Base-by-base conservation (phyloP, 1,139 yeast species). In the Yamadazyma aaseri region DNA sequence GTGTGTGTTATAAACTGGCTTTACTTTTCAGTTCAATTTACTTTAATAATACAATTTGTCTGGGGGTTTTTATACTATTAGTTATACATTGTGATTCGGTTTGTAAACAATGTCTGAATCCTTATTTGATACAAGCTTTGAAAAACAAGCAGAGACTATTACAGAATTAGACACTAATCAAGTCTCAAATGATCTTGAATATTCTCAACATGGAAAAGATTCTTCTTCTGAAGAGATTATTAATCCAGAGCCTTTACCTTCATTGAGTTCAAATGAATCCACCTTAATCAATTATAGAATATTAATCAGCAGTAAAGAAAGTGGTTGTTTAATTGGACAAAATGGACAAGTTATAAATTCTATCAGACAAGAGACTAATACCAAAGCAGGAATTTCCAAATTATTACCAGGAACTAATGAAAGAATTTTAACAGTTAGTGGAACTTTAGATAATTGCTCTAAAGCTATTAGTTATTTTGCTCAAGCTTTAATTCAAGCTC, bases 271-370 rank as follows among this genome's bases (percentile, higher is more conserved):
- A 30, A 55, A 58, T 40, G 53, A 59, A 7, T 50, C 62, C 10
- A 65, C 71, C 5, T 64, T 76, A 37, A 72, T 76, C 40, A 77
- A 77, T 38, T 73, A 68, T 53, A 71, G 96, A 46, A 76, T 89
- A 2, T 68, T 89, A 28, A 86, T 89, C 15, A 79, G 94, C 9
- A 79, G 94, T 37, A 85, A 84, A 55, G 97, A 89, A 59, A 90
- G 96, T 10, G 96, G 96, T 13, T 85, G 90, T 43, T 79, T 89
- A 43, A 89, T 89, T 51, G 97, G 97, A 30, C 86, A 85, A 50
- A 83, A 79, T 47, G 97, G 97, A 28, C 71, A 75, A 39, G 86
- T 84, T 35, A 89, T 89, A 42, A 86, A 90, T 39, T 75, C 78
- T 22, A 79, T 89, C 34, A 73, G 96, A 46, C 89, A 79, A 31